Evolutionary conservation across 805 yeast species (phyloP), one percentile per base, ranked within the genome.

Genomic region (Wickerhamiella bombiphila): DNA sequence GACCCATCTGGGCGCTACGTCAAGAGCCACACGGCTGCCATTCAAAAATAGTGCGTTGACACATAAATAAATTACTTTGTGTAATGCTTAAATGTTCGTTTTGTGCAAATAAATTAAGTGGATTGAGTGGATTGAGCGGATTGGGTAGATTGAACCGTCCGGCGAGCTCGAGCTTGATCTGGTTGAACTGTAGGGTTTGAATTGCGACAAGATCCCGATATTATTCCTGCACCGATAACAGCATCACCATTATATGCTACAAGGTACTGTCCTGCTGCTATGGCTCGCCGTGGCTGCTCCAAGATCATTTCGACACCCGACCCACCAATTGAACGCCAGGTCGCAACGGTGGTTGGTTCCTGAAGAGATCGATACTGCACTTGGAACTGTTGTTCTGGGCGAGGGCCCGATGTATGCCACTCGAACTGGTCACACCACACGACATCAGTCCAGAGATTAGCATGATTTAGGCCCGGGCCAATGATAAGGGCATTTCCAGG

Each of bases 1-100:
- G 99, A 91, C 64, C 99, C 99, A 38, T 80, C 94, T 40, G 99
- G 99, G 49, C 81, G 99, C 68, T 88, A 69, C 58, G 96, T 94
- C 50, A 74, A 80, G 66, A 74, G 80, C 52, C 98, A 91, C 61
- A 86, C 80, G 40, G 60, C 77, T 52, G 26, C 26, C n/a, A n/a
- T n/a, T n/a, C n/a, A n/a, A n/a, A n/a, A n/a, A n/a, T n/a, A n/a
- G n/a, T n/a, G n/a, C n/a, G n/a, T n/a, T n/a, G n/a, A 17, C 9
- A 18, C 7, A 18, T 32, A 13, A 34, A 25, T 22, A 24, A 34
- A 14, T 5, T n/a, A 6, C n/a, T 21, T 22, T 34, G 30, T 34
- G 25, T 15, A 30, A 15, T 5, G 13, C 34, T 31, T 14, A 8
- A 8, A 6, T 6, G 31, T 14, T 6, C 8, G 31, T 13, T 9